These are phyloP conservation scores for Citrus medica DNA, from an alignment of 345 rosid genomes.

Conservation along the genomic window DNA sequence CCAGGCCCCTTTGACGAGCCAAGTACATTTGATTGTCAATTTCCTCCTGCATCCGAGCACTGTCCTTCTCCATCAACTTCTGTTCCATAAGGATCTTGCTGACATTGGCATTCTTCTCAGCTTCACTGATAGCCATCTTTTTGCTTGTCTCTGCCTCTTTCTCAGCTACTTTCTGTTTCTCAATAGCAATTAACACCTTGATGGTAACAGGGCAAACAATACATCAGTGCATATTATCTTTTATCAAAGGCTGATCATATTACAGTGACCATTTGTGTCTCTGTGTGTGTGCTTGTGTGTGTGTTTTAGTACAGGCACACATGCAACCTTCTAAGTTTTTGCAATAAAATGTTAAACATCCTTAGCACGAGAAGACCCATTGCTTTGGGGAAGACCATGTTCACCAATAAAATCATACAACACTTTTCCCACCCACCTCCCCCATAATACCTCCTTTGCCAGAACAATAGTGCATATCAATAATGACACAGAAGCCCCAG, in stretches of 20 bases:
- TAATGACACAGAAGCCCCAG: not conserved
- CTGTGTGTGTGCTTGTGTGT: not conserved
- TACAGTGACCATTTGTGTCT: not conserved
- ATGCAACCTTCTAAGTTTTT: not conserved
- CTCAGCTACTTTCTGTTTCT: slow-evolving; percentile 81
- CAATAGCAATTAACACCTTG: slow-evolving; percentile 81
- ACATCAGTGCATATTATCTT: not conserved
- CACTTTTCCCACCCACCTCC: not conserved
- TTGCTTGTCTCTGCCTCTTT: slow-evolving; percentile 85
- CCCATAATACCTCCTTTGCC: not conserved
- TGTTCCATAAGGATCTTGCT: slow-evolving; percentile 87
- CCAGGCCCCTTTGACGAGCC: slow-evolving; percentile 74
- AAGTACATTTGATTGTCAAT: slow-evolving; percentile 79
- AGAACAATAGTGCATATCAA: not conserved
- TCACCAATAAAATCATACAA: not conserved
- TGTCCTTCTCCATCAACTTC: slow-evolving; percentile 84
- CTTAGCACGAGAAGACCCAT: not conserved
- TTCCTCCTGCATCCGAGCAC: slow-evolving; percentile 70
- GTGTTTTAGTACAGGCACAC: not conserved
- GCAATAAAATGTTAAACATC: not conserved
- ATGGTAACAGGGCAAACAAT: slow-evolving; percentile 5
- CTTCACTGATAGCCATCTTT: slow-evolving; percentile 92
- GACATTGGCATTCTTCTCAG: slow-evolving; percentile 78
- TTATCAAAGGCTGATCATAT: not conserved
- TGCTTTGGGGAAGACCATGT: not conserved